These are phyloP conservation scores for Mikania micrantha DNA, from an alignment of 129 eudicot species.

Conservation along the genomic window DNA sequence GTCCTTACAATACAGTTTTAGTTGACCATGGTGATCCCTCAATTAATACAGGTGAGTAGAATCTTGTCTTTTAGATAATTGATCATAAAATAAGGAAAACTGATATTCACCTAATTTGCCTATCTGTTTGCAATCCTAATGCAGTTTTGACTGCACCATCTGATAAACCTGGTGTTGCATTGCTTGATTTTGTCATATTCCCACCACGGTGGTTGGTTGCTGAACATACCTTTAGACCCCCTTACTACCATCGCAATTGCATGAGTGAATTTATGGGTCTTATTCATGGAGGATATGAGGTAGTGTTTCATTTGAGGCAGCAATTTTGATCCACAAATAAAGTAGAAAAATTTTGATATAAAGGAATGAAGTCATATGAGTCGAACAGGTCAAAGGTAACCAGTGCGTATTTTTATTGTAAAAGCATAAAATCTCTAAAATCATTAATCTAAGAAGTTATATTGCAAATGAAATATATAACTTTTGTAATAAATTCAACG, in stretches of 20 bases:
- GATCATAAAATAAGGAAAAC: neutral
- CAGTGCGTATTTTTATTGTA: neutral
- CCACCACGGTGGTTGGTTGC: conserved; percentile 99
- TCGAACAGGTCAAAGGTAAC: neutral
- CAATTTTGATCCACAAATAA: neutral
- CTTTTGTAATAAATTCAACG: neutral
- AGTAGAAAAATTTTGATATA: neutral
- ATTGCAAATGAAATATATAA: neutral
- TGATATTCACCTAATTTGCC: neutral
- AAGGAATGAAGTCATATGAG: neutral
- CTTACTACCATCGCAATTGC: conserved; percentile 96
- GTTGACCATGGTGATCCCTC: conserved; percentile 98
- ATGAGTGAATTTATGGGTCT: conserved; percentile 99
- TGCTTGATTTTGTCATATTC: conserved; percentile 98
- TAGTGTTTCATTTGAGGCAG: conserved; percentile 8
- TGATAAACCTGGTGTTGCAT: conserved; percentile 95
- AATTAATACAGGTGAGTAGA: conserved; percentile 70
- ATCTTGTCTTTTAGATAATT: neutral
- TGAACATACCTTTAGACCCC: conserved; percentile 96
- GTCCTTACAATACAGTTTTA: conserved; percentile 93
- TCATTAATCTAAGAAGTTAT: neutral
- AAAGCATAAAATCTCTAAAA: neutral
- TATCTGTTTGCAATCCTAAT: conserved; percentile 15
- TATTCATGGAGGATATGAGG: conserved; percentile 94
- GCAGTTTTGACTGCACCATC: conserved; percentile 95